Percentiles rank a stretch among this genome's conserved stretches.
Conservation (phyloP, 106 monocot genomes). For the Phalaenopsis equestris region DNA sequence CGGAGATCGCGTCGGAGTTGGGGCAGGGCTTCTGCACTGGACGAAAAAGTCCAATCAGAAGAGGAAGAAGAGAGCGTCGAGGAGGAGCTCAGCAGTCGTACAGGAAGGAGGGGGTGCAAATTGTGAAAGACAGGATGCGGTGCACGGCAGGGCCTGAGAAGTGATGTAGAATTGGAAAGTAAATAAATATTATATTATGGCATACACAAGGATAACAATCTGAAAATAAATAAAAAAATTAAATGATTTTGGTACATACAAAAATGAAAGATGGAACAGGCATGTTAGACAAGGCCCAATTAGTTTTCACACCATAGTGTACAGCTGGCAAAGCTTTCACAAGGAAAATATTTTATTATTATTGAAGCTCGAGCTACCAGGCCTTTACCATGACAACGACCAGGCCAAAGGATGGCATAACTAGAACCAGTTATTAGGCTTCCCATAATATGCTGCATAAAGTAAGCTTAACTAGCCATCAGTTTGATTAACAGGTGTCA, state of each 20-base stretch:
- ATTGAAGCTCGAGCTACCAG: neutral
- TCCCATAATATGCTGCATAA: neutral
- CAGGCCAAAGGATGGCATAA: neutral
- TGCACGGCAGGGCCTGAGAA: slow-evolving; percentile 4
- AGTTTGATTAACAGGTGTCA: neutral
- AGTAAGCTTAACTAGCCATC: neutral
- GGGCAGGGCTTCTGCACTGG: neutral
- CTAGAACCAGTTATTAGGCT: neutral
- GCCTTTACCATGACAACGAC: neutral
- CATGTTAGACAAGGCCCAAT: neutral
- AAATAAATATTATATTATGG: neutral
- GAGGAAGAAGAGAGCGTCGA: neutral
- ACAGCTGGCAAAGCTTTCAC: neutral
- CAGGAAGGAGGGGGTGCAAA: neutral
- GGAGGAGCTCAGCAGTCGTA: neutral
- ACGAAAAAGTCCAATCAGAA: neutral
- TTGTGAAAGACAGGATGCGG: neutral
- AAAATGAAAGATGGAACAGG: neutral
- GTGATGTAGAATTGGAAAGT: neutral
- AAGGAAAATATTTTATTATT: neutral
- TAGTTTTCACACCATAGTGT: neutral
- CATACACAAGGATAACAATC: neutral
- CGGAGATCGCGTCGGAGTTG: neutral
- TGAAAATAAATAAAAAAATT: neutral
- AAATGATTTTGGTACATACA: neutral